Evolutionary conservation across 2,329 filamentous ascomycete species (phyloP).

Genomic region (Nothopassalora personata): DNA sequence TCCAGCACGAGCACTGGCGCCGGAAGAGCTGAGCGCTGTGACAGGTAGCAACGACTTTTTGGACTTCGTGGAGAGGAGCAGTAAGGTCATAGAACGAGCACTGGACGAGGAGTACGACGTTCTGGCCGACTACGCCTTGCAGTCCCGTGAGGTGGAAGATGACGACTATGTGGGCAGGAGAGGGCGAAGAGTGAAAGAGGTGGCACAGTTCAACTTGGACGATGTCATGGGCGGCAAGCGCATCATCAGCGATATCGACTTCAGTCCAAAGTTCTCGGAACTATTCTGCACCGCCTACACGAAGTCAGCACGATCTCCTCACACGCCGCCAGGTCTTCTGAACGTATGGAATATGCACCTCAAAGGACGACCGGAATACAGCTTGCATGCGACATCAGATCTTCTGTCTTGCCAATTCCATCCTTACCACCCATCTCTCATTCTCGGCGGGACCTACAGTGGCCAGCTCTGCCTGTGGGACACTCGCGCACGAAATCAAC

Average conservation of each 20-base stretch:
- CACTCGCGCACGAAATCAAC: constrained; percentile 67
- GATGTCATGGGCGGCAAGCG: constrained; percentile 96
- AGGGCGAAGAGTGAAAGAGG: constrained; percentile 72
- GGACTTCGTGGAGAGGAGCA: constrained; percentile 90
- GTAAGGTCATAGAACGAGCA: constrained; percentile 93
- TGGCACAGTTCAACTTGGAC: constrained; percentile 74
- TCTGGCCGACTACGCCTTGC: constrained; percentile 85
- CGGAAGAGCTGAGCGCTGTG: constrained; percentile 83
- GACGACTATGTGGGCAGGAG: constrained; percentile 68
- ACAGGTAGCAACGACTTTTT: constrained; percentile 89
- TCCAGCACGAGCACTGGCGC: constrained; percentile 70
- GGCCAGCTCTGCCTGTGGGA: constrained; percentile 97
- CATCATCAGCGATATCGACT: constrained; percentile 93
- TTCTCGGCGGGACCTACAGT: constrained; percentile 92
- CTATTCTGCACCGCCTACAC: constrained; percentile 92
- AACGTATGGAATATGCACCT: constrained; percentile 97
- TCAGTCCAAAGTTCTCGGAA: constrained; percentile 87
- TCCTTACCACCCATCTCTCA: constrained; percentile 95
- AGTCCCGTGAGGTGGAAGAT: constrained; percentile 67
- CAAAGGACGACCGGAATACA: constrained; percentile 89
- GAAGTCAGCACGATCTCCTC: constrained; percentile 63
- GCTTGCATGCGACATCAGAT: constrained; percentile 94
- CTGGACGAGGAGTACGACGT: constrained; percentile 96
- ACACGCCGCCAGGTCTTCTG: constrained; percentile 84
- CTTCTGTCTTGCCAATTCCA: constrained; percentile 95